A percentile compares a stretch with the other conserved stretches of the same genome.
These are phyloP conservation scores for Exophiala calicioides DNA, from an alignment of 2,329 filamentous ascomycete species.

Conservation along the genomic window DNA sequence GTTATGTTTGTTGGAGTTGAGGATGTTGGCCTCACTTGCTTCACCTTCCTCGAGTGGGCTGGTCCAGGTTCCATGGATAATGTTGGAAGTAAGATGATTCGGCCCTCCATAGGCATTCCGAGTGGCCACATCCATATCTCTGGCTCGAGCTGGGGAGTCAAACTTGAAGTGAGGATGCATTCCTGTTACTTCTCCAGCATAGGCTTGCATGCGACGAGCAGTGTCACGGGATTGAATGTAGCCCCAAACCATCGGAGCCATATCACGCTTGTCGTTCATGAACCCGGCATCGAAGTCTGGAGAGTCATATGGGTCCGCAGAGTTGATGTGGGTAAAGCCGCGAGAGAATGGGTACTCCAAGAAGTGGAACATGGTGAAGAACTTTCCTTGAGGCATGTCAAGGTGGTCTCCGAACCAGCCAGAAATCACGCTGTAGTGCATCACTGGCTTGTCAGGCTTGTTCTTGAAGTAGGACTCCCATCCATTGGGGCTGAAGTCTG, in stretches of 20 bases:
- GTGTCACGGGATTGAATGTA: constrained; percentile 83
- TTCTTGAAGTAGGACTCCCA: constrained; percentile 84
- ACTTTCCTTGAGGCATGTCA: constrained; percentile 71
- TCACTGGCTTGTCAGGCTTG: constrained; percentile 82
- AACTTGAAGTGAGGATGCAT: constrained; percentile 72
- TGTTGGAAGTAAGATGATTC: constrained; percentile 69
- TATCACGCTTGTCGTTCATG: constrained; percentile 83
- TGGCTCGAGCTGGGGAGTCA: constrained; percentile 67
- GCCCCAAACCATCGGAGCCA: constrained; percentile 82
- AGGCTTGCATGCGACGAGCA: constrained; percentile 74
- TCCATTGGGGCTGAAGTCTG: constrained; percentile 67
- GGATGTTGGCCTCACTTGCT: constrained; percentile 48
- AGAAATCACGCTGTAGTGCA: constrained; percentile 79
- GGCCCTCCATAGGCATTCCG: constrained; percentile 75
- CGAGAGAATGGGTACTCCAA: constrained; percentile 67
- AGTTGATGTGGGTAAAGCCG: constrained; percentile 69
- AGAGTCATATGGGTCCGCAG: constrained; percentile 69
- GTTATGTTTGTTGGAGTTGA: constrained; percentile 67
- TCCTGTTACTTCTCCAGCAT: constrained; percentile 68
- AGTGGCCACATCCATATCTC: constrained; percentile 72
- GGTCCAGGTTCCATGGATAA: constrained; percentile 73
- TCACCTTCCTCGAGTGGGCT: constrained; percentile 59
- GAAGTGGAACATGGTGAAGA: constrained; percentile 85
- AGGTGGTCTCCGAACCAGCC: constrained; percentile 57
- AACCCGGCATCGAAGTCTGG: constrained; percentile 80